Evolutionary conservation across 139 green algal genomes (phyloP).

Genomic region (Asterochloris sp.): DNA sequence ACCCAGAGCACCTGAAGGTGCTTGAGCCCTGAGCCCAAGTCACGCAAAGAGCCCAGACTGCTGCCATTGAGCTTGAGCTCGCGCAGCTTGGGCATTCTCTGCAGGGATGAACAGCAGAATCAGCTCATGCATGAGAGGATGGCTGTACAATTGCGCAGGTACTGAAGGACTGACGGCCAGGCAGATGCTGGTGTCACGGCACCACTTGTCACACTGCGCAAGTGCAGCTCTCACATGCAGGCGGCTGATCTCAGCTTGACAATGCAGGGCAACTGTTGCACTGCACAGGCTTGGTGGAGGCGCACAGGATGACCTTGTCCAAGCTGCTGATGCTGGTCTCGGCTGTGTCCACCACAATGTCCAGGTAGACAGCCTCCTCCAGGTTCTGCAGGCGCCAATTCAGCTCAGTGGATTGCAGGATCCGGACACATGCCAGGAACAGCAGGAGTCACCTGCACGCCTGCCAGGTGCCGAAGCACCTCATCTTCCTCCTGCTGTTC

Average conservation of each 20-base stretch:
- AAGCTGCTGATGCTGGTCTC: slow-evolving; percentile 3
- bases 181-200: neutral
- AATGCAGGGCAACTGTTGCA: no score
- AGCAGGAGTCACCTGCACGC: neutral
- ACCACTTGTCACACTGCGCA: neutral
- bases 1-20: slow-evolving; percentile 48
- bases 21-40: slow-evolving; percentile 44
- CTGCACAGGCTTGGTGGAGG: no score
- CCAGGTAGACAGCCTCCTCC: slow-evolving; percentile 9
- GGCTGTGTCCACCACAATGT: slow-evolving; percentile 6
- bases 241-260: no score
- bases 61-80: slow-evolving; percentile 50
- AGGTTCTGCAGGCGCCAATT: neutral
- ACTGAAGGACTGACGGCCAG: neutral
- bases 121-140: neutral
- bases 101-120: neutral
- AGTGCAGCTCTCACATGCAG: no score
- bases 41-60: slow-evolving; percentile 33
- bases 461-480: slow-evolving; percentile 7
- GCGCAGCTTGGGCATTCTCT: slow-evolving; percentile 30
- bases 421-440: neutral
- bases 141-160: neutral
- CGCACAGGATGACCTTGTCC: neutral
- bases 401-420: no score
- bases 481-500: slow-evolving; percentile 20